Evolutionary conservation across 192 early-diverging fungal genomes (phyloP).

Genomic region (Coemansia sp.): DNA sequence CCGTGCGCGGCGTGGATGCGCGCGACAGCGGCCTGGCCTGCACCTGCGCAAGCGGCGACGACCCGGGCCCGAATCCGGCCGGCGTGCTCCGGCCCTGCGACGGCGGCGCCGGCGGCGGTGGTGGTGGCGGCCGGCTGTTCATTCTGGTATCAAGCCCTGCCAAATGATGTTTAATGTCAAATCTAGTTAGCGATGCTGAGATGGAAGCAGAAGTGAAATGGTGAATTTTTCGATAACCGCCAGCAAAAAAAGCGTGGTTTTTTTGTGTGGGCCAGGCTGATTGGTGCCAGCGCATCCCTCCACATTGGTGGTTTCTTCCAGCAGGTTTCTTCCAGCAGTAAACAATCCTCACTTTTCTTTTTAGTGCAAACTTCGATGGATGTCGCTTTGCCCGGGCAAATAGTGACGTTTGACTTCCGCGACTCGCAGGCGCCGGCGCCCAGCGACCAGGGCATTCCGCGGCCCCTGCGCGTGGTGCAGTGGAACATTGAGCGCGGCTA

Average conservation of each 20-base stretch:
- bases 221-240: no score
- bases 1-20: constrained; percentile 30
- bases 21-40: constrained; percentile 40
- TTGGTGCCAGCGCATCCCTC: constrained; percentile 5
- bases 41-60: constrained; percentile 43
- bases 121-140: constrained; percentile 25
- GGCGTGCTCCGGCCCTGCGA: constrained; percentile 26
- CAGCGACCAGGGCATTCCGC: constrained; percentile 13
- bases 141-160: no score
- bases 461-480: constrained; percentile 61
- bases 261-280: no score
- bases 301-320: neutral
- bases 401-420: constrained; percentile 39
- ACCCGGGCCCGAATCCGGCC: constrained; percentile 47
- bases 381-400: constrained; percentile 33
- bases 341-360: no score
- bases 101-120: constrained; percentile 24
- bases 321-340: neutral
- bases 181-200: no score
- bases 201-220: neutral
- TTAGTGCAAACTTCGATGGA: constrained; percentile 24
- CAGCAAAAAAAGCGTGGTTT: neutral
- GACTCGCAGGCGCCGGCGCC: neutral
- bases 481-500: constrained; percentile 86
- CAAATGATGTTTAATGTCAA: no score